Evolutionary conservation across 805 yeast genomes (phyloP).

Genomic region (Dipodascus albidus): DNA sequence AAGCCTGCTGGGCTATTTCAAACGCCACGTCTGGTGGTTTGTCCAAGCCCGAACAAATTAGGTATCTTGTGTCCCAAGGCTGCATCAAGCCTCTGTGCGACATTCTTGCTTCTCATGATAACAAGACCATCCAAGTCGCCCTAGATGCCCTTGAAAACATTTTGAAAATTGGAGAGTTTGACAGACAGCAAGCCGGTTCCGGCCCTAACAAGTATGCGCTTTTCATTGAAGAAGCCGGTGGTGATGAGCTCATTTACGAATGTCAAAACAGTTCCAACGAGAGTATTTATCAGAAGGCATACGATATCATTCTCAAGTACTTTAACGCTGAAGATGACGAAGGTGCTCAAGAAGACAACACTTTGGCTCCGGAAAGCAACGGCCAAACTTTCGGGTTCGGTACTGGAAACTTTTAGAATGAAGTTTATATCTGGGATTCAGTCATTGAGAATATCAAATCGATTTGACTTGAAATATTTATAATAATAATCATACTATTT

Average conservation of each 20-base stretch:
- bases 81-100: slow-evolving; percentile 97
- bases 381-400: slow-evolving; percentile 89
- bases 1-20: slow-evolving; percentile 99
- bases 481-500: background rate
- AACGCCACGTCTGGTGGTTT: slow-evolving; percentile 96
- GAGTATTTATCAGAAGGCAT: slow-evolving; percentile 86
- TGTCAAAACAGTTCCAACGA: slow-evolving; percentile 89
- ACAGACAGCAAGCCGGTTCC: slow-evolving; percentile 63
- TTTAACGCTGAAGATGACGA: slow-evolving; percentile 69
- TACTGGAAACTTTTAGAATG: background rate
- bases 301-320: slow-evolving; percentile 78
- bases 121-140: slow-evolving; percentile 87
- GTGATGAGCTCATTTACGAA: slow-evolving; percentile 89
- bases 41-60: slow-evolving; percentile 82
- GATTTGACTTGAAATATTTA: background rate
- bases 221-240: slow-evolving; percentile 95
- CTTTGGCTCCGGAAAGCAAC: slow-evolving; percentile 59
- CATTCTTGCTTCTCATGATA: slow-evolving; percentile 75
- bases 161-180: slow-evolving; percentile 87
- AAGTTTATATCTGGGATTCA: background rate
- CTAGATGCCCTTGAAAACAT: slow-evolving; percentile 92
- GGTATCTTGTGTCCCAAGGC: slow-evolving; percentile 88
- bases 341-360: slow-evolving; percentile 40
- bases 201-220: slow-evolving; percentile 77
- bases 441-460: background rate